Percentiles rank a stretch among this genome's conserved stretches.
phyloP scores from a whole-genome alignment of 371 early-diverging fungal genomes.

The Mortierella sp. region DNA sequence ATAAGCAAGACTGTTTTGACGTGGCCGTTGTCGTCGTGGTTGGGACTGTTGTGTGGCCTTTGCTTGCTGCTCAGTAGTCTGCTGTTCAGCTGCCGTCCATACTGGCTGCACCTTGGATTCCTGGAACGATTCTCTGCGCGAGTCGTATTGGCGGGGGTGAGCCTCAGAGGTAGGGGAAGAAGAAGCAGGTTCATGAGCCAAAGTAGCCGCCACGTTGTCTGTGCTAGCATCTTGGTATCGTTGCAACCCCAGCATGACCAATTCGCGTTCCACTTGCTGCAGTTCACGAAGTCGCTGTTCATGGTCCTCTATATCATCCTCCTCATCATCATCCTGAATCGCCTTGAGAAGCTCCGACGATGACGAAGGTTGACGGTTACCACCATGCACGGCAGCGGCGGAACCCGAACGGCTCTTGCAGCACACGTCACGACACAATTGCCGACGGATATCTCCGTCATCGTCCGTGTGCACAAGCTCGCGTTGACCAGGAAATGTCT shows the following conservation, averaged over 20 bases:
- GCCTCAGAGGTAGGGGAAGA: background rate
- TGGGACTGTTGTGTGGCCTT: background rate
- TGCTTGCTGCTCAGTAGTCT: no score
- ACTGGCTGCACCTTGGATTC: background rate
- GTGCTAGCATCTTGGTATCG: no score
- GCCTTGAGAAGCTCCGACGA: background rate
- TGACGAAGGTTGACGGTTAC: no score
- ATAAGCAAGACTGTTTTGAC: conserved; percentile 21
- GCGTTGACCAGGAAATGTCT: background rate
- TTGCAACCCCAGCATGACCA: conserved; percentile 11
- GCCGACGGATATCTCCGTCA: background rate
- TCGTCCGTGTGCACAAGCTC: background rate
- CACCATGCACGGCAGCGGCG: no score
- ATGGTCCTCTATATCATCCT: conserved; percentile 14
- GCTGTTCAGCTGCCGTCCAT: background rate
- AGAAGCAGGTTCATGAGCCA: background rate
- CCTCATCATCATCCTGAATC: conserved; percentile 3
- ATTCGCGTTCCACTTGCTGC: conserved; percentile 15
- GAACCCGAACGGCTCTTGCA: no score
- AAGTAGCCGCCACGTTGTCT: no score
- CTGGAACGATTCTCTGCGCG: no score
- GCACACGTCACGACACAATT: background rate
- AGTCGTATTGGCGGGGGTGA: background rate
- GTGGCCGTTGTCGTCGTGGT: conserved; percentile 3
- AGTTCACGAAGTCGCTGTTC: conserved; percentile 9